Evolutionary conservation across 768 basidiomycete species (phyloP).

Genomic region (Agrocybe chaxingu): DNA sequence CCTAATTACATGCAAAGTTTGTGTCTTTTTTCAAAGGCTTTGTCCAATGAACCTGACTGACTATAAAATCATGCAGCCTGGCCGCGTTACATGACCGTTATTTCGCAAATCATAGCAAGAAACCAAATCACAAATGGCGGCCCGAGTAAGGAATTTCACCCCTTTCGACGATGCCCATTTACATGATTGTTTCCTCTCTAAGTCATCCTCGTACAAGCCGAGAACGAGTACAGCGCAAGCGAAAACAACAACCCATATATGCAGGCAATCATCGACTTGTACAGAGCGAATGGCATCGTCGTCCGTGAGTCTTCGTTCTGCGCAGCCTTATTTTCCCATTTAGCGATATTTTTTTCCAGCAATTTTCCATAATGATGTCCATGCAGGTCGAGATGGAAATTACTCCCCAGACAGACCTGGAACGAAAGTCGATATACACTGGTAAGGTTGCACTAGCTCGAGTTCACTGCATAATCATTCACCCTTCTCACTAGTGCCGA

Average conservation of each 20-base stretch:
- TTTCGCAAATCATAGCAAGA: conserved; percentile 45
- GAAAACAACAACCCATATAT: conserved; percentile 42
- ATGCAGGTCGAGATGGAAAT: conserved; percentile 43
- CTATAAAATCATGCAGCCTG: conserved; percentile 33
- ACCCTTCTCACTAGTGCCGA: conserved; percentile 34
- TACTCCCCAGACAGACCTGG: conserved; percentile 47
- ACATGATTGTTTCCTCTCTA: not conserved
- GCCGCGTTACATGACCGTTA: conserved; percentile 50
- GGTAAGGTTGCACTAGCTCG: conserved; percentile 23
- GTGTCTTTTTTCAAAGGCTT: not conserved
- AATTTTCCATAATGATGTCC: conserved; percentile 48
- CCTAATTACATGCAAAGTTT: conserved; percentile 41
- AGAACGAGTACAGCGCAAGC: conserved; percentile 51
- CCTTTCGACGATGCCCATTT: not conserved
- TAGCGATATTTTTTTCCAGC: conserved; percentile 24
- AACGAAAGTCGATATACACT: conserved; percentile 46
- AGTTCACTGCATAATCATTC: not conserved
- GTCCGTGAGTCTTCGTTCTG: conserved; percentile 32
- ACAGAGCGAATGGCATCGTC: conserved; percentile 43
- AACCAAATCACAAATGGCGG: conserved; percentile 62
- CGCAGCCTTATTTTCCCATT: not conserved
- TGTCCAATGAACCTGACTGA: not conserved
- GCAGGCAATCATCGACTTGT: conserved; percentile 45
- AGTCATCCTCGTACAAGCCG: conserved; percentile 51
- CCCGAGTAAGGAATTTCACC: conserved; percentile 35